Base-by-base conservation (phyloP, 192 early-diverging fungal species). In the Thamnidium elegans region DNA sequence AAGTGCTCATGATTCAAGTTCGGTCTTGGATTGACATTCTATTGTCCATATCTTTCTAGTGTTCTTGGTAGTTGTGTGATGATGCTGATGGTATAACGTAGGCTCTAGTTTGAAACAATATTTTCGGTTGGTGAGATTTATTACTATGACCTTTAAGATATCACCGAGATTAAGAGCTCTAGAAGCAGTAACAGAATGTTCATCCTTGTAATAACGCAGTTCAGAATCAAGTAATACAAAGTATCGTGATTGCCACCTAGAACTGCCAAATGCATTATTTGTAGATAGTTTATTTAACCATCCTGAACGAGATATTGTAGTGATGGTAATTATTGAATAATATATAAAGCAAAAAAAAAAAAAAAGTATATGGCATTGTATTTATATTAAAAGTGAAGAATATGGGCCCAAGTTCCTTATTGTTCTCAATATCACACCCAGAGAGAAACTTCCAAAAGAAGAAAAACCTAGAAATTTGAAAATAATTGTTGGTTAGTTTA, bases 141-240 rank as follows among this genome's bases (percentile, higher is more conserved):
- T 23, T 20, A 43, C n/a, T 1, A 43, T 36, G 20, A 65, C 63
- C 15, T 54, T 65, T 30, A 21, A 23, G 0, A 65, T 32, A 47
- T 65, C 52, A n/a, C 39, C 32, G n/a, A 65, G 30, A 45, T 42
- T 55, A 21, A 65, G 32, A 8, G 63, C 55, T 8, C 36, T 14
- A 17, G 63, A 65, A 44, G 63, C 39, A 19, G 10, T 26, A 15
- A 42, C 42, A 55, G 50, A 17, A 54, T 65, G 63, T 51, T 56
- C 55, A 56, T 55, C 61, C 42, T 69, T 69, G 56, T 69, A 69
- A 10, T 63, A 56, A 6, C 67, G 51, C 9, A 69, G 19, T 42
- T 69, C 67, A 48, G 60, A 56, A 50, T 62, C 45, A n/a, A 69
- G 61, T 36, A 69, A 58, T 14, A 69, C 67, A 50, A 69, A 62